Percentiles rank a stretch among this genome's conserved stretches.
phyloP scores from a whole-genome alignment of 495 filamentous ascomycete genomes.

The Stereocaulon alpinum region DNA sequence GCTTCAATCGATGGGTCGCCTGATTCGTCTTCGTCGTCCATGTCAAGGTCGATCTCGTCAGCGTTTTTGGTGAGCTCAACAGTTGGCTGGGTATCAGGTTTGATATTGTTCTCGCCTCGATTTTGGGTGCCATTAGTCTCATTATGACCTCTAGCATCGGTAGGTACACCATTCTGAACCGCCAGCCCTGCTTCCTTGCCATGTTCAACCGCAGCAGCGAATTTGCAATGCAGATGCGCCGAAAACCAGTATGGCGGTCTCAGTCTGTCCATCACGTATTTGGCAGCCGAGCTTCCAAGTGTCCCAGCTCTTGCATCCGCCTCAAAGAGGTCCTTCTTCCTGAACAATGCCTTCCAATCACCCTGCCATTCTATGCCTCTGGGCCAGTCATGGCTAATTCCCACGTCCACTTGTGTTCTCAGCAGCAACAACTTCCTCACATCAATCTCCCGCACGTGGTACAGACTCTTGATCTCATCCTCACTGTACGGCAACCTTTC shows the following conservation, averaged over 20 bases:
- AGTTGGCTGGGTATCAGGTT: slow-evolving; percentile 18
- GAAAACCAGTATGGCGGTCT: slow-evolving; percentile 86
- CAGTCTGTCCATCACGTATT: slow-evolving; percentile 66
- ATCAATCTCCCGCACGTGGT: slow-evolving; percentile 86
- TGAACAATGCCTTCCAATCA: slow-evolving; percentile 50
- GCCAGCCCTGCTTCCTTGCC: slow-evolving; percentile 25
- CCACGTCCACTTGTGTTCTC: slow-evolving; percentile 73
- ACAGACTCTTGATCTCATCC: slow-evolving; percentile 64
- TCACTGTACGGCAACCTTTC: slow-evolving; percentile 78
- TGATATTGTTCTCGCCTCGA: slow-evolving; percentile 28
- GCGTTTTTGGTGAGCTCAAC: slow-evolving; percentile 26
- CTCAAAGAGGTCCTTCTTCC: slow-evolving; percentile 59
- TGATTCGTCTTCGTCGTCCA: slow-evolving; percentile 29
- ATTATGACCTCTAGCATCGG: not conserved
- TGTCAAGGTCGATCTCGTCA: slow-evolving; percentile 47
- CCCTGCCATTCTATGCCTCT: slow-evolving; percentile 66
- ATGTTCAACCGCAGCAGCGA: slow-evolving; percentile 60
- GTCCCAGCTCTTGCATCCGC: slow-evolving; percentile 60
- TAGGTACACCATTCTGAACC: not conserved
- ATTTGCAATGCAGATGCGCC: slow-evolving; percentile 85
- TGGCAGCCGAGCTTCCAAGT: slow-evolving; percentile 69
- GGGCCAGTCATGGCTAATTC: slow-evolving; percentile 94
- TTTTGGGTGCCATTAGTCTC: slow-evolving; percentile 9
- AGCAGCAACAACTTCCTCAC: slow-evolving; percentile 80
- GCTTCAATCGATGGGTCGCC: not conserved